A percentile compares a stretch with the other conserved stretches of the same genome.
Evolutionary conservation across 139 green algal species (phyloP).

Genomic region (Picochlorum sp.): DNA sequence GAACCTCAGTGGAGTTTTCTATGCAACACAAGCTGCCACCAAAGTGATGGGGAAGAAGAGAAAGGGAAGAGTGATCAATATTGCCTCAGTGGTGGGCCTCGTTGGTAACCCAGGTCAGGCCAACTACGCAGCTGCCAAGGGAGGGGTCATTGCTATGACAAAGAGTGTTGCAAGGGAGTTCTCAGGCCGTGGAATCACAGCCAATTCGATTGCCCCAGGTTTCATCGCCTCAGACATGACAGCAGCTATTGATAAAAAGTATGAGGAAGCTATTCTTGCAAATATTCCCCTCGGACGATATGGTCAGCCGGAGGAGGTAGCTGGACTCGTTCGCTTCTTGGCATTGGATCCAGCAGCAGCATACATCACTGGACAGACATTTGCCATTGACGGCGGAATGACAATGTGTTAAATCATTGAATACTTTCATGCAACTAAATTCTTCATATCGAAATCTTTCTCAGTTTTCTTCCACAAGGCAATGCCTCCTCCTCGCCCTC

Average conservation of each 20-base stretch:
- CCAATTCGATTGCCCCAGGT: conserved; percentile 78
- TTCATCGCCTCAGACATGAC: conserved; percentile 91
- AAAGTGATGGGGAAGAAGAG: conserved; percentile 89
- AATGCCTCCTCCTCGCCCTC: conserved; percentile 39
- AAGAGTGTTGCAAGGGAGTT: conserved; percentile 79
- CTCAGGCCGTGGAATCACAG: conserved; percentile 60
- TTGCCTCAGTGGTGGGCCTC: conserved; percentile 91
- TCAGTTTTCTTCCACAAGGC: conserved; percentile 34
- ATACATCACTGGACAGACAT: conserved; percentile 95
- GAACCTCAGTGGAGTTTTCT: conserved; percentile 95
- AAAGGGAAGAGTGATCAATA: conserved; percentile 93
- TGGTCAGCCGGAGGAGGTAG: conserved; percentile 81
- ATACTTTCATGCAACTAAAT: conserved; percentile 18
- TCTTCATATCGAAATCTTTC: conserved; percentile 22
- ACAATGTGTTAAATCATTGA: conserved; percentile 56
- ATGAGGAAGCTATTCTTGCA: conserved; percentile 74
- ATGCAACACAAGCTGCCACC: conserved; percentile 73
- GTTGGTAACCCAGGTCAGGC: conserved; percentile 88
- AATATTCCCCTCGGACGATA: conserved; percentile 77
- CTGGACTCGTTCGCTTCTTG: conserved; percentile 79
- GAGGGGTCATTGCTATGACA: conserved; percentile 78
- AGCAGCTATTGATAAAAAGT: conserved; percentile 73
- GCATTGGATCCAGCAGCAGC: conserved; percentile 77
- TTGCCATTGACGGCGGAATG: conserved; percentile 89
- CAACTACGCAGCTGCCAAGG: conserved; percentile 85